Evolutionary conservation across 495 filamentous ascomycete genomes (phyloP).

Genomic region (Hyaloscypha hepaticicola): DNA sequence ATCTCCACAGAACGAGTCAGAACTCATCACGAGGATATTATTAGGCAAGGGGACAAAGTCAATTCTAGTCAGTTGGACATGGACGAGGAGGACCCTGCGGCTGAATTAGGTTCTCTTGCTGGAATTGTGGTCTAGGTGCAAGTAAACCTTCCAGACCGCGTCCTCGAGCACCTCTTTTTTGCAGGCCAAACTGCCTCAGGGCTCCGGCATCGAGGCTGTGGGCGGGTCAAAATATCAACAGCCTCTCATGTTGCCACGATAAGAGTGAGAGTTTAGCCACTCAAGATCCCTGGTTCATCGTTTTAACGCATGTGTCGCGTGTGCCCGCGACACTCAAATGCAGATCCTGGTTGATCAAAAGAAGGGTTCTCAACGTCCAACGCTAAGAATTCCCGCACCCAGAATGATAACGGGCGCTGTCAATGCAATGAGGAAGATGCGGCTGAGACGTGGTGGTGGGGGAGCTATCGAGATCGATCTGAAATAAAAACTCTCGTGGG

Average conservation of each 20-base stretch:
- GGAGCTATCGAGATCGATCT: not conserved
- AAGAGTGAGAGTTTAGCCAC: constrained; percentile 17
- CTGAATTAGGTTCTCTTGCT: not conserved
- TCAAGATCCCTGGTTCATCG: constrained; percentile 16
- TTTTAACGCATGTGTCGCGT: constrained; percentile 6
- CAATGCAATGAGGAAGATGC: not conserved
- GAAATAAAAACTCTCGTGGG: too few species aligned
- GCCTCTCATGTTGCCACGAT: constrained; percentile 21
- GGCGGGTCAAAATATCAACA: constrained; percentile 20
- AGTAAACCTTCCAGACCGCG: not conserved
- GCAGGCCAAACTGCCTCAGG: not conserved
- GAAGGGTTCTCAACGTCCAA: not conserved
- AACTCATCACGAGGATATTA: not conserved
- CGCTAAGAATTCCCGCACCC: not conserved
- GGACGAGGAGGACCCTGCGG: not conserved
- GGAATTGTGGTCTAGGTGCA: not conserved
- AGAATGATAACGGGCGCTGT: not conserved
- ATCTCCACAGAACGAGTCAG: not conserved
- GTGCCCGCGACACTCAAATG: not conserved
- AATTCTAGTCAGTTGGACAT: not conserved
- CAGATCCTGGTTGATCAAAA: not conserved
- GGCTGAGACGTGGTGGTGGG: not conserved
- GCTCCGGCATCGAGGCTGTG: not conserved
- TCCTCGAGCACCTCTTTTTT: not conserved
- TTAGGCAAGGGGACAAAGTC: not conserved